Conservation (phyloP, 345 rosid genomes). For the Eucalyptus cladocalyx region DNA sequence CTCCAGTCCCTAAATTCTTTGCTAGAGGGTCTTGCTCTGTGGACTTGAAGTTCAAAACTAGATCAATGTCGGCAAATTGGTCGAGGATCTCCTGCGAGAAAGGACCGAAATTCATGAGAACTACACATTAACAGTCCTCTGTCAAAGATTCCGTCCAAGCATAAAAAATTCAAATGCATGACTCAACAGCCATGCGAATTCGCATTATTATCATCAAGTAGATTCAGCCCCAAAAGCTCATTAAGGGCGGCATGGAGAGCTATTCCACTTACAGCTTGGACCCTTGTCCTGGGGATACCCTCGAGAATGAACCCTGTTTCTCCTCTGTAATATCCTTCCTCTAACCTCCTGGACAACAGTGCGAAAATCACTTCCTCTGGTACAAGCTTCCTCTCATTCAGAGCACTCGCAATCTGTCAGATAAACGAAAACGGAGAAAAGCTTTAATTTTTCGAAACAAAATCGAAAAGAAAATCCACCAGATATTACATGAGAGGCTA, state of each 20-base stretch:
- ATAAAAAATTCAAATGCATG: background rate
- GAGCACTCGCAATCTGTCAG: slow-evolving; percentile 37
- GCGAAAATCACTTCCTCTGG: slow-evolving; percentile 68
- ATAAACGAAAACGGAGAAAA: background rate
- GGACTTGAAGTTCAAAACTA: slow-evolving; percentile 74
- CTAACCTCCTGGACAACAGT: slow-evolving; percentile 72
- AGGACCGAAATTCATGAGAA: background rate
- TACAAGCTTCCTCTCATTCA: slow-evolving; percentile 64
- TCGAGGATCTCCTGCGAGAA: slow-evolving; percentile 78
- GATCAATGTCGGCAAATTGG: slow-evolving; percentile 66
- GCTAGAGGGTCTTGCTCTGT: slow-evolving; percentile 23
- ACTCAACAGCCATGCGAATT: background rate
- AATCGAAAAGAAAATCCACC: background rate
- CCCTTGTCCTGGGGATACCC: slow-evolving; percentile 78
- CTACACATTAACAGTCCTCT: background rate
- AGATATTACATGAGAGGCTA: background rate
- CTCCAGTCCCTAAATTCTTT: slow-evolving; percentile 9
- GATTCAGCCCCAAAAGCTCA: background rate
- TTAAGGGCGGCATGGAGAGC: background rate
- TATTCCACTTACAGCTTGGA: slow-evolving; percentile 53
- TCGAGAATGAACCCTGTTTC: slow-evolving; percentile 93
- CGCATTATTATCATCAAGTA: background rate
- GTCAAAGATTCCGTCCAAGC: background rate
- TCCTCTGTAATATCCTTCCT: slow-evolving; percentile 68
- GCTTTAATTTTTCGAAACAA: background rate